Percentiles rank a stretch among this genome's conserved stretches.
These are phyloP conservation scores for Tetrahymena elliotti DNA, from an alignment of 73 alveolate species.

Conservation along the genomic window DNA sequence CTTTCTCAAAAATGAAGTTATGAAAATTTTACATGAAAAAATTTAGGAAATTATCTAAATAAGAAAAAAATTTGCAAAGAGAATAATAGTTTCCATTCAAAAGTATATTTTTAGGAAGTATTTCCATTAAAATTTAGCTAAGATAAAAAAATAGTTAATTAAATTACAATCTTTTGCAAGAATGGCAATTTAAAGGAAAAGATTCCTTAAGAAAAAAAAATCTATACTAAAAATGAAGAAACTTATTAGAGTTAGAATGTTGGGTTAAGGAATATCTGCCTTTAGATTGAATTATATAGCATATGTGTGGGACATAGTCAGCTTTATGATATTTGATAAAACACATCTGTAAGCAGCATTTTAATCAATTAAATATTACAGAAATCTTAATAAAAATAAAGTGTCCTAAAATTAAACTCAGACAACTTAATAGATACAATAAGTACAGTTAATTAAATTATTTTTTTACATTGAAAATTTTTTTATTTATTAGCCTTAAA, in stretches of 20 bases:
- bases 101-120: neutral
- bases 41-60: neutral
- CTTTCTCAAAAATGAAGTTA: slow-evolving; percentile 4
- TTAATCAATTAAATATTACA: neutral
- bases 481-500: neutral
- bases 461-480: neutral
- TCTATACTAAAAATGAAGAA: neutral
- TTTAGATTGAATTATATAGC: neutral
- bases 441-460: neutral
- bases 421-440: neutral
- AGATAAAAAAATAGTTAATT: neutral
- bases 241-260: neutral
- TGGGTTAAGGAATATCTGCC: neutral
- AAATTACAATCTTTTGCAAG: neutral
- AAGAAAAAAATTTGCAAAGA: neutral
- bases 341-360: neutral
- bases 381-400: neutral
- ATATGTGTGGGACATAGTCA: neutral
- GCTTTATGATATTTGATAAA: neutral
- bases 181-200: neutral
- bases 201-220: neutral
- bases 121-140: neutral
- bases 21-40: slow-evolving; percentile 9
- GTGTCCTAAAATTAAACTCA: too few species aligned
- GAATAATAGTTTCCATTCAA: neutral